Evolutionary conservation across 1,284 basidiomycete genomes (phyloP), one percentile per base, ranked within the genome.

Genomic region (Singerocomus rubriflavus): DNA sequence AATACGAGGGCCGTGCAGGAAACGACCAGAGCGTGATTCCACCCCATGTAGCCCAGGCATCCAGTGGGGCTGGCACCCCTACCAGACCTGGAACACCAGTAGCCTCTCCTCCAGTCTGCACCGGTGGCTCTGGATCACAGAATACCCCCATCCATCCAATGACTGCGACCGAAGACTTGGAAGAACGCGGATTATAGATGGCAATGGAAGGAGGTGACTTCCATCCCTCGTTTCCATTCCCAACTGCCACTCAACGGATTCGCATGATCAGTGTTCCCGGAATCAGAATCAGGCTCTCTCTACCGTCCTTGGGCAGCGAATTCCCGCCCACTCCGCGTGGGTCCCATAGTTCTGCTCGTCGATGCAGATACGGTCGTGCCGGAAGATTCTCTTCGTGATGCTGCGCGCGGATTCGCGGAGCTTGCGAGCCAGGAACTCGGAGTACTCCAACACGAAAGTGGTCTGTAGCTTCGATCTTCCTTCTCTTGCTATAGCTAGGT

Each of bases 291-390:
- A 17, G 82, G 78, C 4, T 55, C 68, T 42, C 71, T 67, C 37
- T 84, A 76, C 71, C 76, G 73, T 51, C 83, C 85, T 0, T 87
- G 84, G 85, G 85, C 82, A 9, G 71, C 72, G 50, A 84, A 85
- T 57, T 80, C 76, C 14, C 75, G 77, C 39, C 75, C 79, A 4
- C 61, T 84, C 25, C 75, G 82, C 17, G 65, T 85, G 27, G 85
- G 86, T 17, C 77, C 85, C 43, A 67, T 88, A 55, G 79, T 90
- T 57, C 69, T 87, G 53, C 79, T 90, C 57, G 78, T 90, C 57
- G 88, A 92, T 61, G 85, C 87, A 5, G 90, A 92, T 69, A 93
- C 91, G n/a, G 71, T 91, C 51, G 88, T 93, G 0, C 91, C 90
- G 3, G 85, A 81, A 67, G 91, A 93, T 65, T 93, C 88, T 64